Evolutionary conservation across 805 yeast genomes (phyloP).

Genomic region (Candida schatavii): DNA sequence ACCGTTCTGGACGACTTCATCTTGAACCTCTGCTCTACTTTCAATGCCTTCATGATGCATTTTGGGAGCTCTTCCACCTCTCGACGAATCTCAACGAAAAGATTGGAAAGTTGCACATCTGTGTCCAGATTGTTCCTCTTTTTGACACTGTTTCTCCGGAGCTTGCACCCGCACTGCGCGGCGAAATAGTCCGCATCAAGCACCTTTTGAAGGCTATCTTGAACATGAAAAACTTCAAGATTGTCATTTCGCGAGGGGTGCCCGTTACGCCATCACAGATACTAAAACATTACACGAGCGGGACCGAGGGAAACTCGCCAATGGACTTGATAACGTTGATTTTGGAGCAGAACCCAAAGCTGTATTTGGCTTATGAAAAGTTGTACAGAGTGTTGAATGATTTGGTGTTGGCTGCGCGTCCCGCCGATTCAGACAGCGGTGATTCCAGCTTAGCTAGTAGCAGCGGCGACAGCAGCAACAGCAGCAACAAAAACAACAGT

Average conservation of each 20-base stretch:
- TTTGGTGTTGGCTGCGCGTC: slow-evolving; percentile 36
- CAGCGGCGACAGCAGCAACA: too few relatives aligned
- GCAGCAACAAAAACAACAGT: too few relatives aligned
- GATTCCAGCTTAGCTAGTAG: neutral
- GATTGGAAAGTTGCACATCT: slow-evolving; percentile 25
- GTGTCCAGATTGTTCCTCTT: slow-evolving; percentile 24
- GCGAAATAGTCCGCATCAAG: slow-evolving; percentile 19
- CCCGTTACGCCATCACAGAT: slow-evolving; percentile 40
- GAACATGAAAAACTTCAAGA: slow-evolving; percentile 34
- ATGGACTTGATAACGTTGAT: slow-evolving; percentile 38
- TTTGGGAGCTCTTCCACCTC: slow-evolving; percentile 32
- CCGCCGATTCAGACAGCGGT: neutral
- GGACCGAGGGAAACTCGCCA: slow-evolving; percentile 20
- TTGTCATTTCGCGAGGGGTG: slow-evolving; percentile 27
- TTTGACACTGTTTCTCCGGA: slow-evolving; percentile 16
- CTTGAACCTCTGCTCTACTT: slow-evolving; percentile 12
- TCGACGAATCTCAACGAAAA: slow-evolving; percentile 33
- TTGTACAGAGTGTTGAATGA: slow-evolving; percentile 41
- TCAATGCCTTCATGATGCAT: slow-evolving; percentile 20
- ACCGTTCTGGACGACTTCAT: slow-evolving; percentile 6
- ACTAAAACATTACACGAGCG: slow-evolving; percentile 20
- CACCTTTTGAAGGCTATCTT: slow-evolving; percentile 37
- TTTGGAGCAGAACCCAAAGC: slow-evolving; percentile 52
- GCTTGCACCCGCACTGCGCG: neutral
- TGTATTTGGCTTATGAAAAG: slow-evolving; percentile 45